Percentiles rank a stretch among this genome's conserved stretches.
phyloP scores from a whole-genome alignment of 192 early-diverging fungal species.

The Obelidium mucronatum region DNA sequence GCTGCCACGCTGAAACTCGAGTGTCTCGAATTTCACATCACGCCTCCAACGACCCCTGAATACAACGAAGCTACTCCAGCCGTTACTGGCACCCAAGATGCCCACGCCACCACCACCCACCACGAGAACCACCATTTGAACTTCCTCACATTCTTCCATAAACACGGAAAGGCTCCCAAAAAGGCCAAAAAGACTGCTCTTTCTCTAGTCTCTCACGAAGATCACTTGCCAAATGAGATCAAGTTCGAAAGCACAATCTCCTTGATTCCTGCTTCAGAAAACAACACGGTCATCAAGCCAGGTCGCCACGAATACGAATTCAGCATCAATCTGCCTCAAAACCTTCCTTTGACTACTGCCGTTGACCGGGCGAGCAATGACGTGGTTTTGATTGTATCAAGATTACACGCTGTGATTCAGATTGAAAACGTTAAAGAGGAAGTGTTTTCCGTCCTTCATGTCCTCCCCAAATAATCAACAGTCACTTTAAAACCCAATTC shows the following conservation, averaged over 20 bases:
- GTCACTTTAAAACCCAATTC: too few species aligned
- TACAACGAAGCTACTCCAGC: conserved; percentile 14
- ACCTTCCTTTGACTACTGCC: conserved; percentile 10
- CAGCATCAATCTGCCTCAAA: background rate
- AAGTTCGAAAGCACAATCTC: conserved; percentile 1
- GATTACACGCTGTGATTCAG: conserved; percentile 7
- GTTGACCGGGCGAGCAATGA: background rate
- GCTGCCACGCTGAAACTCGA: conserved; percentile 7
- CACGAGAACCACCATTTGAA: background rate
- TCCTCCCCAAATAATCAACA: background rate
- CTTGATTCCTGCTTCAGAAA: background rate
- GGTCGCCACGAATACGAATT: conserved; percentile 20
- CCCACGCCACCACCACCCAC: background rate
- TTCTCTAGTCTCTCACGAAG: background rate
- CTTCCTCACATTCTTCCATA: conserved; percentile 14
- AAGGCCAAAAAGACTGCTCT: background rate
- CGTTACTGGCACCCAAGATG: background rate
- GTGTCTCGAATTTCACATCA: background rate
- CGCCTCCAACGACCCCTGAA: background rate
- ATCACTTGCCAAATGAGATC: background rate
- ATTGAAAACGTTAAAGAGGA: background rate
- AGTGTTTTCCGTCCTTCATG: background rate
- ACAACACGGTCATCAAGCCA: background rate
- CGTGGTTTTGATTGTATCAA: conserved; percentile 8
- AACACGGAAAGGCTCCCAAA: conserved; percentile 9